These are phyloP conservation scores for Fonsecaea multimorphosa DNA, from an alignment of 2,329 filamentous ascomycete genomes.

Conservation along the genomic window DNA sequence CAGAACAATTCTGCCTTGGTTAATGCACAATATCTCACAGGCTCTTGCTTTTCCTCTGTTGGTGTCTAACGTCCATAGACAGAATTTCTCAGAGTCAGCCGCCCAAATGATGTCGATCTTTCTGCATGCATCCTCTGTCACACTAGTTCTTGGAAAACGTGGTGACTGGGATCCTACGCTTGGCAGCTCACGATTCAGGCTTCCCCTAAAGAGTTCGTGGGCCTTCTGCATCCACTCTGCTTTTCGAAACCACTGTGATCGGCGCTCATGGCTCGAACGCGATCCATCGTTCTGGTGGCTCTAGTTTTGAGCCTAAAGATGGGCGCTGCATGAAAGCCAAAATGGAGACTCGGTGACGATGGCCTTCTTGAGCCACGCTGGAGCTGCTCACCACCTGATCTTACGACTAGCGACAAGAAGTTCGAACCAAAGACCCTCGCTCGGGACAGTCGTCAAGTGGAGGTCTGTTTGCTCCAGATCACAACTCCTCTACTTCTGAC, in stretches of 20 bases:
- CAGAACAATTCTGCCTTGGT: background rate
- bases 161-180: background rate
- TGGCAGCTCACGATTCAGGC: background rate
- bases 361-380: background rate
- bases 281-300: background rate
- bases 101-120: background rate
- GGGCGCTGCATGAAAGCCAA: background rate
- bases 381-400: background rate
- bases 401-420: background rate
- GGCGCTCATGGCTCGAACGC: background rate
- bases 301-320: background rate
- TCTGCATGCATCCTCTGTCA: background rate
- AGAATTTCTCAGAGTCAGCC: background rate
- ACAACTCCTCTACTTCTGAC: background rate
- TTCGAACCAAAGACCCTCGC: background rate
- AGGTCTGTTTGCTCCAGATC: background rate
- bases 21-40: background rate
- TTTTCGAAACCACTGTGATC: background rate
- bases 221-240: background rate
- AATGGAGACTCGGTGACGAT: background rate
- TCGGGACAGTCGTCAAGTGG: background rate
- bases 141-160: background rate
- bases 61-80: background rate
- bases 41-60: background rate
- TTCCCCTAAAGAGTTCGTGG: background rate